These are phyloP conservation scores for Euphorbia peplus DNA, from an alignment of 345 rosid species.

Conservation along the genomic window DNA sequence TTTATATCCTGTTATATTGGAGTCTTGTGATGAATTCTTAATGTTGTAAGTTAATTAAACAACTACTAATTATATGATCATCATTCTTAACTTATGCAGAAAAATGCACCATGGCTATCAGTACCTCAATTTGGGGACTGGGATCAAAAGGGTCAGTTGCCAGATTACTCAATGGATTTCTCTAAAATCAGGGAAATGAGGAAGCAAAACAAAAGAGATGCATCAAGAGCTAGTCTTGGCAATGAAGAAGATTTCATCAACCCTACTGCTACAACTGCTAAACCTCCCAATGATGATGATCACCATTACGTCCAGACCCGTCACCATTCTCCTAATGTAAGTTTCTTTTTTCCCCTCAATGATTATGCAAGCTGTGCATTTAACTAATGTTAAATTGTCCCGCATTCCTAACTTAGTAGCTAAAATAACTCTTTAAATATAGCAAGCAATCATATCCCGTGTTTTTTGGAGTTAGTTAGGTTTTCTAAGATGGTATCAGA, in stretches of 20 bases:
- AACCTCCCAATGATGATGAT: constrained; percentile 28
- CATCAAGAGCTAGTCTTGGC: constrained; percentile 87
- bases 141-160: constrained; percentile 87
- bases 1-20: not conserved
- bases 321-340: constrained; percentile 58
- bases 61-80: not conserved
- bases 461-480: too few species aligned
- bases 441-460: too few species aligned
- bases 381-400: too few species aligned
- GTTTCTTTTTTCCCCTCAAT: constrained; percentile 21
- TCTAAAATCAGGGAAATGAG: constrained; percentile 90
- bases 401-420: too few species aligned
- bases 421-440: too few species aligned
- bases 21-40: not conserved
- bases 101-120: constrained; percentile 77
- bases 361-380: not conserved
- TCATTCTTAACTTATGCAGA: constrained; percentile 32
- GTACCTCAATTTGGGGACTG: constrained; percentile 98
- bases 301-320: constrained; percentile 36
- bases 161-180: constrained; percentile 91
- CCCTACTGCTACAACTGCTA: constrained; percentile 44
- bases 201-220: constrained; percentile 89
- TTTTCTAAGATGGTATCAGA: too few species aligned
- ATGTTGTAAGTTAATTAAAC: not conserved
- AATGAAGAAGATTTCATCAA: constrained; percentile 78